Evolutionary conservation across 2,329 filamentous ascomycete genomes (phyloP).

Genomic region (Ophiognomonia clavigignenti-juglandacearum): DNA sequence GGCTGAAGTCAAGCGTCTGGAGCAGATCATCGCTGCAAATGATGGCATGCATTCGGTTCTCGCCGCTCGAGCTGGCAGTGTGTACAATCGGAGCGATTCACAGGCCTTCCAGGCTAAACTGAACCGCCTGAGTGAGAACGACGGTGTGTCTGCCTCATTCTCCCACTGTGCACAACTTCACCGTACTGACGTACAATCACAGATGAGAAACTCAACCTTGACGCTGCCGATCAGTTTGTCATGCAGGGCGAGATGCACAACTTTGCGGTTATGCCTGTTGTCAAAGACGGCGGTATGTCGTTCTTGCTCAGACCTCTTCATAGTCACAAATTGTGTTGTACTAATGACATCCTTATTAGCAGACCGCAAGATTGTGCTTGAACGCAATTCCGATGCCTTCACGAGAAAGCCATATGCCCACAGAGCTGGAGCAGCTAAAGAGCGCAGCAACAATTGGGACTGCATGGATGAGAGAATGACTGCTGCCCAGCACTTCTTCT

Average conservation of each 20-base stretch:
- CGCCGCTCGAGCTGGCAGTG: conserved; percentile 9
- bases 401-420: background rate
- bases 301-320: conserved; percentile 1
- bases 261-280: background rate
- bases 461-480: conserved; percentile 3
- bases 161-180: too few species aligned
- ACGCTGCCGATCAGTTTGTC: background rate
- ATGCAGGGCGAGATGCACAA: background rate
- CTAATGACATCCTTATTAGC: conserved; percentile 4
- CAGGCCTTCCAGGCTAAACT: conserved; percentile 4
- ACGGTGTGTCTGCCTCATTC: conserved; percentile 1
- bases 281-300: background rate
- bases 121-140: conserved; percentile 9
- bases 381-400: background rate
- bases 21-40: conserved; percentile 14
- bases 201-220: background rate
- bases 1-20: conserved; percentile 14
- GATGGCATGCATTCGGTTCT: conserved; percentile 10
- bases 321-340: background rate
- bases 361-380: background rate
- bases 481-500: conserved; percentile 2
- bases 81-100: conserved; percentile 8
- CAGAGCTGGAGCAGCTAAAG: background rate
- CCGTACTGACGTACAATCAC: background rate
- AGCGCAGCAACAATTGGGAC: background rate